Conservation (phyloP, 371 early-diverging fungal genomes). For the Mucor mucedo region DNA sequence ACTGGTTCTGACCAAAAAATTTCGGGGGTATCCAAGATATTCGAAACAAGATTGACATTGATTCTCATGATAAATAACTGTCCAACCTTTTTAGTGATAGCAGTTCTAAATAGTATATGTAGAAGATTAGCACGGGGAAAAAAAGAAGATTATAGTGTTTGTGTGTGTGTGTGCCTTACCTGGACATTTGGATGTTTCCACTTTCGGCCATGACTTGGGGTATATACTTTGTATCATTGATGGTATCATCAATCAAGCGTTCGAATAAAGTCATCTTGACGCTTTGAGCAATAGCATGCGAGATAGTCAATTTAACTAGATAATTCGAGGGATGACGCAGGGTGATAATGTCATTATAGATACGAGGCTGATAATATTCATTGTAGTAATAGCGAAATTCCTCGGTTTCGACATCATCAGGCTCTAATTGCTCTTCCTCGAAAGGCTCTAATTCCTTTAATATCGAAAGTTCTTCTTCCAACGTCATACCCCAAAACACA, state of each 20-base stretch:
- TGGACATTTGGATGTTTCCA: slow-evolving; percentile 79
- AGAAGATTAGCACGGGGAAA: no score
- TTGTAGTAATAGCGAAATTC: slow-evolving; percentile 93
- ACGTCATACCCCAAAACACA: slow-evolving; percentile 94
- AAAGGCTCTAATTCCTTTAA: slow-evolving; percentile 70
- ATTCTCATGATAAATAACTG: slow-evolving; percentile 86
- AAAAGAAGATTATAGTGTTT: no score
- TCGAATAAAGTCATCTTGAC: slow-evolving; percentile 87
- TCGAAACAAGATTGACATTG: slow-evolving; percentile 88
- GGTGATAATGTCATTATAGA: slow-evolving; percentile 64
- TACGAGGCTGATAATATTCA: slow-evolving; percentile 66
- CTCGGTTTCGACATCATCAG: slow-evolving; percentile 86
- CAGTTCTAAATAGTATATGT: slow-evolving; percentile 38
- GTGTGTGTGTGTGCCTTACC: slow-evolving; percentile 30
- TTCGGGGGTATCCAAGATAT: slow-evolving; percentile 86
- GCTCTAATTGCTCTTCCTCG: slow-evolving; percentile 64
- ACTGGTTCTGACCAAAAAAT: slow-evolving; percentile 89
- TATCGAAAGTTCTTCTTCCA: slow-evolving; percentile 80
- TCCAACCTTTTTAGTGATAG: slow-evolving; percentile 69
- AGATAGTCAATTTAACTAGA: slow-evolving; percentile 75
- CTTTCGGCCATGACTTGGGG: slow-evolving; percentile 84
- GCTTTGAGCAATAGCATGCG: slow-evolving; percentile 86
- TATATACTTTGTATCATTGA: slow-evolving; percentile 86
- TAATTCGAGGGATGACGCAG: slow-evolving; percentile 59
- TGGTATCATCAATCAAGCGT: slow-evolving; percentile 80